Conservation (phyloP, 2,329 filamentous ascomycete genomes). For the Kalaharituber pfeilii region DNA sequence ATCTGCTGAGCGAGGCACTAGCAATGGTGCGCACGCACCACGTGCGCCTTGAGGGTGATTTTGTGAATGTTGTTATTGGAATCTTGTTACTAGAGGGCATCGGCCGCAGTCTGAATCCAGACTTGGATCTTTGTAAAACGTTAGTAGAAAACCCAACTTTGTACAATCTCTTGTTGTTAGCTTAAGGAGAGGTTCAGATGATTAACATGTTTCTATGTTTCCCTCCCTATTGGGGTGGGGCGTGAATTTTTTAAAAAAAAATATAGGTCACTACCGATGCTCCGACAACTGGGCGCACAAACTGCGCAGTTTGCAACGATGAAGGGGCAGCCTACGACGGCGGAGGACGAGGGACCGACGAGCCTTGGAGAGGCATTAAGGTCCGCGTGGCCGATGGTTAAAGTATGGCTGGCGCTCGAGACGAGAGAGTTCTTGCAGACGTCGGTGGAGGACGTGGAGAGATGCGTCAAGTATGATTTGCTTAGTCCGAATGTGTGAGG, state of each 20-base stretch:
- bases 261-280: conserved; percentile 67
- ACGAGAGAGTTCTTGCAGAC: conserved; percentile 20
- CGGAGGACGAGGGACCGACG: background rate
- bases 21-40: conserved; percentile 84
- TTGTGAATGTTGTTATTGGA: conserved; percentile 93
- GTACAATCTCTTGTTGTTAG: conserved; percentile 6
- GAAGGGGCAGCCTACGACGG: background rate
- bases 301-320: conserved; percentile 28
- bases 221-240: background rate
- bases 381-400: conserved; percentile 15
- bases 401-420: conserved; percentile 22
- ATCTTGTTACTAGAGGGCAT: conserved; percentile 90
- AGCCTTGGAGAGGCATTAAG: background rate
- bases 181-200: conserved; percentile 6
- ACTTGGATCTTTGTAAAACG: conserved; percentile 70
- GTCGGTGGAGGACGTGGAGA: conserved; percentile 19
- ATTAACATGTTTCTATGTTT: background rate
- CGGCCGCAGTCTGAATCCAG: conserved; percentile 67
- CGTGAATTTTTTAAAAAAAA: background rate
- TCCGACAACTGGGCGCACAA: conserved; percentile 70
- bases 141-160: conserved; percentile 21
- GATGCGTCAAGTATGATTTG: conserved; percentile 20
- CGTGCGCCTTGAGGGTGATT: conserved; percentile 87
- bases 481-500: conserved; percentile 18
- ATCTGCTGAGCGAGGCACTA: conserved; percentile 79